phyloP scores from a whole-genome alignment of 108 stramenopile species.

The Cylindrotheca fusiformis region DNA sequence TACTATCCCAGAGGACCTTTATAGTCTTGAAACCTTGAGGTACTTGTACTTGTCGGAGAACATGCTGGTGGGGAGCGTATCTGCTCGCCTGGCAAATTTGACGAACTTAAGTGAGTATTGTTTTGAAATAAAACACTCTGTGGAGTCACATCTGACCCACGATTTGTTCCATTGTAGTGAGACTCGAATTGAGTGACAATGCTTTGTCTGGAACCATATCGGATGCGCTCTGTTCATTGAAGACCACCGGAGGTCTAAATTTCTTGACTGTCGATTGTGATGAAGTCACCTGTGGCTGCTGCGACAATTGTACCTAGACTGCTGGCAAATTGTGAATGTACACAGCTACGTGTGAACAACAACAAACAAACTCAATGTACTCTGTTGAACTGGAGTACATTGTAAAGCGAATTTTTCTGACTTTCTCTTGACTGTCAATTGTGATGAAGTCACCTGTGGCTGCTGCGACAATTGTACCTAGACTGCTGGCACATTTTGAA shows the following conservation, averaged over 20 bases:
- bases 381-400: no score
- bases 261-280: slow-evolving; percentile 19
- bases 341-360: no score
- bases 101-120: slow-evolving; percentile 18
- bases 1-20: slow-evolving; percentile 15
- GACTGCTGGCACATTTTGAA: no score
- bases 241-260: background rate
- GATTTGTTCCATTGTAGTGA: slow-evolving; percentile 5
- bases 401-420: no score
- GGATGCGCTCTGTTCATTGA: slow-evolving; percentile 6
- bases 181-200: slow-evolving; percentile 12
- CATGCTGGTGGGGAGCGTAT: slow-evolving; percentile 17
- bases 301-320: no score
- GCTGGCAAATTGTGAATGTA: no score
- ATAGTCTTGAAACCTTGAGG: background rate
- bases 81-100: slow-evolving; percentile 5
- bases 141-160: background rate
- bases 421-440: slow-evolving; percentile 19
- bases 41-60: slow-evolving; percentile 5
- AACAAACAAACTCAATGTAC: no score
- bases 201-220: slow-evolving; percentile 14
- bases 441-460: slow-evolving; percentile 15
- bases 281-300: slow-evolving; percentile 24
- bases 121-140: background rate
- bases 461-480: slow-evolving; percentile 26